phyloP scores from a whole-genome alignment of 2,329 filamentous ascomycete species.

The Colletotrichum eleusines region DNA sequence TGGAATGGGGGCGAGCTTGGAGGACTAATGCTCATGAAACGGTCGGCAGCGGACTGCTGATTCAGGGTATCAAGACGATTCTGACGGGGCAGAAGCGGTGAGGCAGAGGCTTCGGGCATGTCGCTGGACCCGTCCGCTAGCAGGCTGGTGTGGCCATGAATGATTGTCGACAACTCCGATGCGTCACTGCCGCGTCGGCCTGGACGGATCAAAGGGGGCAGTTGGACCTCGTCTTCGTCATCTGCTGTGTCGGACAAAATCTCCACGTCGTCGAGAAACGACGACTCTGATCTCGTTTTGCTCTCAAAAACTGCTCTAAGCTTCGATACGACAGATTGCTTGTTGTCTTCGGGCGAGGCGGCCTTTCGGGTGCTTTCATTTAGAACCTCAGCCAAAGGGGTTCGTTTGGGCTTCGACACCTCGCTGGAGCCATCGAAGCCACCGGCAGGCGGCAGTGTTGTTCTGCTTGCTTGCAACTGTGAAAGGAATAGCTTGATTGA shows the following conservation, averaged over 20 bases:
- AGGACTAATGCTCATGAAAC: conserved; percentile 57
- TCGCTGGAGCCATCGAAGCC: conserved; percentile 28
- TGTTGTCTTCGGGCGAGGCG: not conserved
- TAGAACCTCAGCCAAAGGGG: conserved; percentile 27
- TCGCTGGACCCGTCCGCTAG: conserved; percentile 58
- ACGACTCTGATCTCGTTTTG: not conserved
- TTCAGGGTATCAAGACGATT: conserved; percentile 32
- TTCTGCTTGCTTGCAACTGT: conserved; percentile 23
- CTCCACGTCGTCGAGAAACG: conserved; percentile 11
- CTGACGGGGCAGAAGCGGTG: conserved; percentile 55
- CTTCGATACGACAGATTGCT: conserved; percentile 14
- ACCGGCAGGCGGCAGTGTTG: not conserved
- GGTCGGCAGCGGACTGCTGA: conserved; percentile 18
- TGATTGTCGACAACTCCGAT: conserved; percentile 55
- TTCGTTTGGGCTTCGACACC: conserved; percentile 18
- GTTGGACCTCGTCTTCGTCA: conserved; percentile 48
- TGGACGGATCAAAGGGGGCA: conserved; percentile 52
- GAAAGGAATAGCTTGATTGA: conserved; percentile 8
- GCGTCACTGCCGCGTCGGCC: conserved; percentile 49
- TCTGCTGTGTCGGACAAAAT: conserved; percentile 18
- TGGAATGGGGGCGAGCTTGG: conserved; percentile 61
- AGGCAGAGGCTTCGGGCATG: conserved; percentile 58
- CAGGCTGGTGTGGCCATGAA: conserved; percentile 54
- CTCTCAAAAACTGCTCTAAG: conserved; percentile 9
- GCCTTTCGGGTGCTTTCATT: conserved; percentile 29